These are phyloP conservation scores for Coprinopsis strossmayeri DNA, from an alignment of 768 basidiomycete species.

Conservation along the genomic window DNA sequence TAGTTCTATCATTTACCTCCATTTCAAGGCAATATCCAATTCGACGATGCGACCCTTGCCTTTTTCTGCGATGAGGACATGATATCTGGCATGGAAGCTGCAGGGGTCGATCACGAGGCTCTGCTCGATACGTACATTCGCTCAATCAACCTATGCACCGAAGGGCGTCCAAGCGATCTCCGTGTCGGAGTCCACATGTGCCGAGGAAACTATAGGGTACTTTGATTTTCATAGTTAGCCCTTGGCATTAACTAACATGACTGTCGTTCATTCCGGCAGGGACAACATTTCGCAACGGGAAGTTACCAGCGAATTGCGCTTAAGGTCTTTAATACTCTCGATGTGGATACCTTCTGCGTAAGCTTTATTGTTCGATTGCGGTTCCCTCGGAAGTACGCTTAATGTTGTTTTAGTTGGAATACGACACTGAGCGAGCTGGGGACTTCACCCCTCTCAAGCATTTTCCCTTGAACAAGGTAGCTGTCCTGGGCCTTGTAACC, in stretches of 20 bases:
- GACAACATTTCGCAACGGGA: constrained; percentile 54
- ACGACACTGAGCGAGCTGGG: constrained; percentile 59
- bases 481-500: constrained; percentile 43
- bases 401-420: constrained; percentile 40
- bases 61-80: constrained; percentile 63
- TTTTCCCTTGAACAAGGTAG: constrained; percentile 42
- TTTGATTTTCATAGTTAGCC: constrained; percentile 9
- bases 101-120: constrained; percentile 53
- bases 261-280: constrained; percentile 18
- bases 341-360: constrained; percentile 52
- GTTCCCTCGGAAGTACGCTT: constrained; percentile 9
- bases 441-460: constrained; percentile 49
- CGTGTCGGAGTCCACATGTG: constrained; percentile 56
- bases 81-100: constrained; percentile 47
- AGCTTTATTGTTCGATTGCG: constrained; percentile 11
- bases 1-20: constrained; percentile 10
- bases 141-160: constrained; percentile 52
- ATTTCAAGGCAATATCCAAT: constrained; percentile 36
- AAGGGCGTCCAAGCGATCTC: constrained; percentile 48
- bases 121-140: constrained; percentile 66
- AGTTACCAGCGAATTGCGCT: constrained; percentile 48
- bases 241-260: constrained; percentile 28
- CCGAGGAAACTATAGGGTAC: constrained; percentile 46
- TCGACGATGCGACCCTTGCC: constrained; percentile 48
- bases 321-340: constrained; percentile 51